These are phyloP conservation scores for Forsythia viridissima DNA, from an alignment of 257 asterid species.

Conservation along the genomic window DNA sequence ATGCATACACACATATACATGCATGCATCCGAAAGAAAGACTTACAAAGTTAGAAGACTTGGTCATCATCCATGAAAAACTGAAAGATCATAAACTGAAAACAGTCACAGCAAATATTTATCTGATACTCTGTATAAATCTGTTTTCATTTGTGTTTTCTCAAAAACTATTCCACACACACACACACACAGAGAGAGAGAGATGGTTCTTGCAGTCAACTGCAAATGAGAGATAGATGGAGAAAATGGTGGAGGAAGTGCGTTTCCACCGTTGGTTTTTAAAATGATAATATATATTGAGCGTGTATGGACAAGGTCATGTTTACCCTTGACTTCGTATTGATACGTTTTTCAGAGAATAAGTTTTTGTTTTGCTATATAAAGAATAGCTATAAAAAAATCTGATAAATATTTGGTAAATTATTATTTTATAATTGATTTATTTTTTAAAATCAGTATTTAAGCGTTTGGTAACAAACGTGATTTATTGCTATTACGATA, in stretches of 20 bases:
- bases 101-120: background rate
- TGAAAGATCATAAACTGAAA: slow-evolving; percentile 19
- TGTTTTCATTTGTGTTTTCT: background rate
- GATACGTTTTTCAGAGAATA: too few species aligned
- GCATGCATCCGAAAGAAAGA: background rate
- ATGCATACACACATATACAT: background rate
- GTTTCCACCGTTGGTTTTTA: background rate
- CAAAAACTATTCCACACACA: background rate
- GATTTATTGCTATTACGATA: too few species aligned
- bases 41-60: slow-evolving; percentile 39
- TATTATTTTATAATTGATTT: too few species aligned
- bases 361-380: too few species aligned
- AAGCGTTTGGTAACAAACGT: too few species aligned
- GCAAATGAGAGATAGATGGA: background rate
- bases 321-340: too few species aligned
- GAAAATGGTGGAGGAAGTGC: background rate
- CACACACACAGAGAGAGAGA: background rate
- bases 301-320: too few species aligned
- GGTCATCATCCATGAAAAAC: slow-evolving; percentile 28
- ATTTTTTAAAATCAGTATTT: too few species aligned
- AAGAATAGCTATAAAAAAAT: too few species aligned
- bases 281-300: background rate
- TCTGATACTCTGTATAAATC: slow-evolving; percentile 10
- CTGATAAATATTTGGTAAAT: too few species aligned
- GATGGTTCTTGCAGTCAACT: background rate